Evolutionary conservation across 306 rosid genomes (phyloP).

Genomic region (Mucuna pruriens): DNA sequence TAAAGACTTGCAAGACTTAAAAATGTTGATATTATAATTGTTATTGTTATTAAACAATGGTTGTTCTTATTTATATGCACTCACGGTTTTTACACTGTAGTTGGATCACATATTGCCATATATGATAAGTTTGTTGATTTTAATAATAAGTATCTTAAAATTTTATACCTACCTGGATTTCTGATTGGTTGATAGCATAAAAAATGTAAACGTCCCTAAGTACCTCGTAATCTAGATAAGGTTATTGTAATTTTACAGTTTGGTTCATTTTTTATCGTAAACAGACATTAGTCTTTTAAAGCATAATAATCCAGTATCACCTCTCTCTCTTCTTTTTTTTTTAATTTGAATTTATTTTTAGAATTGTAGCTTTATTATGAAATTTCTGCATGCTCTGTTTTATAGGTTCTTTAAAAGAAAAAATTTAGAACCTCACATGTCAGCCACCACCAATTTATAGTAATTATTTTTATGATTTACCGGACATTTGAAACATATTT

Average conservation of each 20-base stretch:
- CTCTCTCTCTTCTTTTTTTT: not conserved
- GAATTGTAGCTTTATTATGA: not conserved
- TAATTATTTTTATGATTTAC: not conserved
- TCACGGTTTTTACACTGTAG: too few species aligned
- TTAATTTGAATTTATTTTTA: not conserved
- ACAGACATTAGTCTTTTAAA: not conserved
- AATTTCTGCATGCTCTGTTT: constrained; percentile 5
- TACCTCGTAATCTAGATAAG: not conserved
- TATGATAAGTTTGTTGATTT: not conserved
- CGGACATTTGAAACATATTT: not conserved
- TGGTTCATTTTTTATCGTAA: not conserved
- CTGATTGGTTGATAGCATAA: not conserved
- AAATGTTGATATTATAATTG: not conserved
- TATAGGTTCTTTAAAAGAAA: not conserved
- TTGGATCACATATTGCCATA: too few species aligned
- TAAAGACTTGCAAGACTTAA: not conserved
- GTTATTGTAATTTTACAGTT: not conserved
- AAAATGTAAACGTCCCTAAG: not conserved
- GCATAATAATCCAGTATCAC: not conserved
- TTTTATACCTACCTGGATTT: not conserved
- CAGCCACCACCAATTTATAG: not conserved
- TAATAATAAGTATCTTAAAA: not conserved
- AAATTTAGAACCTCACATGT: not conserved
- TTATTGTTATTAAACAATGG: not conserved
- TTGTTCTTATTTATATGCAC: not conserved